Conservation (phyloP, 345 rosid species). For the Brassica nigra region DNA sequence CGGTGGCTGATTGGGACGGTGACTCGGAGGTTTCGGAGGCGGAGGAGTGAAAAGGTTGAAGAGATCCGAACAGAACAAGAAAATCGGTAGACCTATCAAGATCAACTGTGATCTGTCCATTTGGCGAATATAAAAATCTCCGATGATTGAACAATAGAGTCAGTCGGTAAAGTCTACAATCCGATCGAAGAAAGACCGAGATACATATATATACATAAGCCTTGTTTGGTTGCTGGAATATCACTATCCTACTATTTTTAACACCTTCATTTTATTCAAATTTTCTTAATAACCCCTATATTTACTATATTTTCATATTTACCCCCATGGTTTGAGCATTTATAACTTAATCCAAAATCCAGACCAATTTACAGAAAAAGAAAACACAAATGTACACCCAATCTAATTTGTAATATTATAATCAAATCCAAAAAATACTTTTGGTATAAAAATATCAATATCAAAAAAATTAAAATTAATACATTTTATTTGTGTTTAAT, state of each 20-base stretch:
- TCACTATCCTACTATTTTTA: neutral
- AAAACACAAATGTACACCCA: too few species aligned
- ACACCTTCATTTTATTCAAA: neutral
- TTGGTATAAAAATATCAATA: too few species aligned
- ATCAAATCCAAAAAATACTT: too few species aligned
- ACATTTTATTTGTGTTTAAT: too few species aligned
- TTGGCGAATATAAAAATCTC: conserved; percentile 23
- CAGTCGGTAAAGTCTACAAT: neutral
- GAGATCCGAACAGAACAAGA: conserved; percentile 66
- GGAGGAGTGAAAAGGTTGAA: conserved; percentile 70
- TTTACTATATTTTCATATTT: neutral
- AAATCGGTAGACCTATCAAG: conserved; percentile 63
- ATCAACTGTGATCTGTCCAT: conserved; percentile 64
- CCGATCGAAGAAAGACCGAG: conserved; percentile 3
- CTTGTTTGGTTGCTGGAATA: conserved; percentile 28
- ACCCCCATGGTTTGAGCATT: neutral
- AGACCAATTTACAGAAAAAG: too few species aligned
- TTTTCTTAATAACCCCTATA: neutral
- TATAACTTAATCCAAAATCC: too few species aligned
- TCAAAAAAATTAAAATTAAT: too few species aligned
- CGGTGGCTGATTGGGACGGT: conserved; percentile 41
- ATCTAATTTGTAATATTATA: too few species aligned
- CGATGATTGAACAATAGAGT: conserved; percentile 5
- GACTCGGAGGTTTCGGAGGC: conserved; percentile 53
- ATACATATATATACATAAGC: neutral